Evolutionary conservation across 2,329 filamentous ascomycete species (phyloP).

Genomic region (Aspergillus sp.): DNA sequence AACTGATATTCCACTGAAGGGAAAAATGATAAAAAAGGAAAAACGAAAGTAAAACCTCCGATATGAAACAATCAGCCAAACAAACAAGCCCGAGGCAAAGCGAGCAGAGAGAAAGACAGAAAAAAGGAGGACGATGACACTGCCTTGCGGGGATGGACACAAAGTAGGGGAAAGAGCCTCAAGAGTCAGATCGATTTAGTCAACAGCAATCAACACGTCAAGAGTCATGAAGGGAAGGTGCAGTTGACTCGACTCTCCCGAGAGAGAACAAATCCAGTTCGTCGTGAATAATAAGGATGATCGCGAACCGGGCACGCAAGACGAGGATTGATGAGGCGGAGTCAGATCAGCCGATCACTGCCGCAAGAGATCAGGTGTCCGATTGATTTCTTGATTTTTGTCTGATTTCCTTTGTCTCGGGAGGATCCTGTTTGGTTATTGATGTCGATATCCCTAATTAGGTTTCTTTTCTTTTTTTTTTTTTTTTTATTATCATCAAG

Average conservation of each 20-base stretch:
- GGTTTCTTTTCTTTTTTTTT: too few relatives aligned
- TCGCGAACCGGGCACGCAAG: neutral
- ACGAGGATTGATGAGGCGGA: neutral
- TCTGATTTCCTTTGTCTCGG: neutral
- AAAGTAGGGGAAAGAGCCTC: neutral
- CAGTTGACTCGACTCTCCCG: too few relatives aligned
- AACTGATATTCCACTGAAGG: too few relatives aligned
- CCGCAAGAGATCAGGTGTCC: neutral
- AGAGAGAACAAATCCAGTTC: neutral
- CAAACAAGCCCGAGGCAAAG: neutral
- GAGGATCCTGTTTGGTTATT: too few relatives aligned
- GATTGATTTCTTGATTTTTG: neutral
- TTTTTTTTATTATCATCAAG: neutral
- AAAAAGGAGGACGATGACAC: neutral
- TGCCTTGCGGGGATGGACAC: neutral
- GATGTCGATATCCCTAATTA: too few relatives aligned
- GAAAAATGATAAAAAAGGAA: too few relatives aligned
- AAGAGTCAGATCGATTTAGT: neutral
- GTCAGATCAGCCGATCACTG: conserved; percentile 20
- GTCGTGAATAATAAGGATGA: neutral
- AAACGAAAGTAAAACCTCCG: too few relatives aligned
- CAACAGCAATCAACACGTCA: neutral
- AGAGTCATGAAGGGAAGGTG: neutral
- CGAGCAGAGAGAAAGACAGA: neutral
- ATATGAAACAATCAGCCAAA: too few relatives aligned